Percentiles rank a stretch among this genome's conserved stretches.
These are phyloP conservation scores for Fusarium agapanthi DNA, from an alignment of 2,329 filamentous ascomycete genomes.

Conservation along the genomic window DNA sequence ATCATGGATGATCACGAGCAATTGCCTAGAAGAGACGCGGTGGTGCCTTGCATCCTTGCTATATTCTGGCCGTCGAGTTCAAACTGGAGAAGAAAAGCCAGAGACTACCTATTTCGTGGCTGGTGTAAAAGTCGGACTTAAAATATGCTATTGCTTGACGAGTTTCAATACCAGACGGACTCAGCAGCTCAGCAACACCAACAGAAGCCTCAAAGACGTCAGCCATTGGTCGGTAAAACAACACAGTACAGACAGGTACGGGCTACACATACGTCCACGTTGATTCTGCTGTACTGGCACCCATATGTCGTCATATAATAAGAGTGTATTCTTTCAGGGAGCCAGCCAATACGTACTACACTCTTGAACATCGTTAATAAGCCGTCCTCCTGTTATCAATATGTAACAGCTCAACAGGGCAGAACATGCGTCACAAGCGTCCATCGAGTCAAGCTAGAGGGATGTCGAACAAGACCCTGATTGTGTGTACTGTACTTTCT, in stretches of 20 bases:
- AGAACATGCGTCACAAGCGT: conserved; percentile 33
- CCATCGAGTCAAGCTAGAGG: background rate
- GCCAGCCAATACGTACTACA: background rate
- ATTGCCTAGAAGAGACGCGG: background rate
- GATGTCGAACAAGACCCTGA: conserved; percentile 26
- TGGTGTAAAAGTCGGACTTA: background rate
- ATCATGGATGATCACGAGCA: background rate
- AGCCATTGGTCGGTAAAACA: background rate
- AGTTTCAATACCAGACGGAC: background rate
- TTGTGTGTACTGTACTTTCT: background rate
- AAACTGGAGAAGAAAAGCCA: background rate
- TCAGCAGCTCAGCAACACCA: background rate
- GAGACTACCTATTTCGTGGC: background rate
- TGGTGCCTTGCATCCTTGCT: background rate
- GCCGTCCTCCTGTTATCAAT: conserved; percentile 1
- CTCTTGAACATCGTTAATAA: background rate
- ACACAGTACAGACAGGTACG: background rate
- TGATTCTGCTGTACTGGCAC: background rate
- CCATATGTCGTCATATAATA: background rate
- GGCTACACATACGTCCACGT: background rate
- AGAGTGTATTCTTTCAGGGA: background rate
- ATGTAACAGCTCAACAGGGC: background rate
- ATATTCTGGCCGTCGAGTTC: background rate
- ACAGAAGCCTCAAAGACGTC: background rate
- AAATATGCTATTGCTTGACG: background rate